These are phyloP conservation scores for Fonsecaea pedrosoi DNA, from an alignment of 2,329 filamentous ascomycete species.

Conservation along the genomic window DNA sequence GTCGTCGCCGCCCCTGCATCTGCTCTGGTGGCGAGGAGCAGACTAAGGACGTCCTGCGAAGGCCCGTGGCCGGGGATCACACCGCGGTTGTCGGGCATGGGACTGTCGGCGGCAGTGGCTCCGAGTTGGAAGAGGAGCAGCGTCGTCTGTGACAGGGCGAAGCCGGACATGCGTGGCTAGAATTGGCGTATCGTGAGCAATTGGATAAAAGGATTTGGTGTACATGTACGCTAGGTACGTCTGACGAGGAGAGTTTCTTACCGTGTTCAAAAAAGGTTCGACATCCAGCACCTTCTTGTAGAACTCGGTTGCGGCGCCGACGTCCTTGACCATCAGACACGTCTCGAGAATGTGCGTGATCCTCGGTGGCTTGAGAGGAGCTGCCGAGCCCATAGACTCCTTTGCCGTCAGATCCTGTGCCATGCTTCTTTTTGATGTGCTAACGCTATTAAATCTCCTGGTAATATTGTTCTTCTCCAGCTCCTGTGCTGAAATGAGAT, in stretches of 20 bases:
- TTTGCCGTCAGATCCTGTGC: background rate
- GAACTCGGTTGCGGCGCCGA: conserved; percentile 39
- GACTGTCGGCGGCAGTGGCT: conserved; percentile 24
- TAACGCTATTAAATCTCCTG: background rate
- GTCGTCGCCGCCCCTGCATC: background rate
- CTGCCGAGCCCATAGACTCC: background rate
- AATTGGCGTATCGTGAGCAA: background rate
- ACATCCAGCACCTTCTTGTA: conserved; percentile 41
- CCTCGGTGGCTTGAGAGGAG: conserved; percentile 31
- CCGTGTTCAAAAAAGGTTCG: conserved; percentile 37
- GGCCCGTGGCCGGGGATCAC: conserved; percentile 35
- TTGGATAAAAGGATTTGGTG: background rate
- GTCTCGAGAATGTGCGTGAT: conserved; percentile 44
- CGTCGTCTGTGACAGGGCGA: conserved; percentile 44
- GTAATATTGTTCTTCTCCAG: too few species aligned
- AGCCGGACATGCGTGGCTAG: conserved; percentile 38
- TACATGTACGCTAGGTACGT: background rate
- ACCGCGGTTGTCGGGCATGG: conserved; percentile 28
- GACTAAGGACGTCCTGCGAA: conserved; percentile 26
- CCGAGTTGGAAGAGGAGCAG: conserved; percentile 42
- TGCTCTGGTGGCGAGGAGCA: conserved; percentile 6
- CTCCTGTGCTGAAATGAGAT: background rate
- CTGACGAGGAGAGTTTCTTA: conserved; percentile 3
- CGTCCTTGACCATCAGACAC: conserved; percentile 42
- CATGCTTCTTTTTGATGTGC: background rate